These are phyloP conservation scores for Elsinoe necatrix DNA, from an alignment of 2,329 filamentous ascomycete genomes.

Conservation along the genomic window DNA sequence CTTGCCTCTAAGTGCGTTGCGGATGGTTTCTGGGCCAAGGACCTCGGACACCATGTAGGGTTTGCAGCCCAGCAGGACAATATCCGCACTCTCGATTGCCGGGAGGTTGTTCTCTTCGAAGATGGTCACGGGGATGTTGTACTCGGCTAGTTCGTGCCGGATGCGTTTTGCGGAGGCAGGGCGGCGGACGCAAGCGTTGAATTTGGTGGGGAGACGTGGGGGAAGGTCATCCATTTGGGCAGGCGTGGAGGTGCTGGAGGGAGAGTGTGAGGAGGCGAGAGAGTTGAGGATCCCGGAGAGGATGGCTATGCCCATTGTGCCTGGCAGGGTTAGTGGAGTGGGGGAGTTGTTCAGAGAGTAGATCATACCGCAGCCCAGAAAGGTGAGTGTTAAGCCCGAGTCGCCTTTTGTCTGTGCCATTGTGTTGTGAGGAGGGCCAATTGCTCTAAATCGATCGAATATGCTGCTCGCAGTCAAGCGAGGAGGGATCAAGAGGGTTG, in stretches of 20 bases:
- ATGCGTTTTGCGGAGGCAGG: constrained; percentile 62
- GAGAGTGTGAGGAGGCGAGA: constrained; percentile 34
- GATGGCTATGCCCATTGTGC: constrained; percentile 79
- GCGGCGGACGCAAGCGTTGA: constrained; percentile 72
- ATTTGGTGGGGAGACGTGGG: constrained; percentile 57
- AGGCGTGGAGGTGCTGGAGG: background rate
- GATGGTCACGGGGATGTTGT: constrained; percentile 55
- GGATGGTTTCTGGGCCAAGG: constrained; percentile 58
- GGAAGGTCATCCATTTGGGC: constrained; percentile 35
- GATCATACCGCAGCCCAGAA: constrained; percentile 67
- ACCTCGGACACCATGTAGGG: constrained; percentile 64
- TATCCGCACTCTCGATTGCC: constrained; percentile 59
- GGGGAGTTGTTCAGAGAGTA: background rate
- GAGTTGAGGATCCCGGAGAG: constrained; percentile 70
- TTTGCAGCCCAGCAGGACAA: constrained; percentile 73
- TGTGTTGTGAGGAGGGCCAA: background rate
- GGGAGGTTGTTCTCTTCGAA: constrained; percentile 63
- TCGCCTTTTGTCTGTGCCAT: constrained; percentile 29
- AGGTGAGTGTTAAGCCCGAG: constrained; percentile 58
- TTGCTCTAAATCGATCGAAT: background rate
- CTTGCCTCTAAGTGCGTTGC: constrained; percentile 66
- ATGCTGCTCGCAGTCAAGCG: too few relatives aligned
- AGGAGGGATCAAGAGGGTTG: too few relatives aligned
- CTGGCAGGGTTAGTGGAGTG: constrained; percentile 35
- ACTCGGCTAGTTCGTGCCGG: constrained; percentile 54